Evolutionary conservation across 805 yeast genomes (phyloP), one percentile per base, ranked within the genome.

Genomic region (Starmerella roubikii): DNA sequence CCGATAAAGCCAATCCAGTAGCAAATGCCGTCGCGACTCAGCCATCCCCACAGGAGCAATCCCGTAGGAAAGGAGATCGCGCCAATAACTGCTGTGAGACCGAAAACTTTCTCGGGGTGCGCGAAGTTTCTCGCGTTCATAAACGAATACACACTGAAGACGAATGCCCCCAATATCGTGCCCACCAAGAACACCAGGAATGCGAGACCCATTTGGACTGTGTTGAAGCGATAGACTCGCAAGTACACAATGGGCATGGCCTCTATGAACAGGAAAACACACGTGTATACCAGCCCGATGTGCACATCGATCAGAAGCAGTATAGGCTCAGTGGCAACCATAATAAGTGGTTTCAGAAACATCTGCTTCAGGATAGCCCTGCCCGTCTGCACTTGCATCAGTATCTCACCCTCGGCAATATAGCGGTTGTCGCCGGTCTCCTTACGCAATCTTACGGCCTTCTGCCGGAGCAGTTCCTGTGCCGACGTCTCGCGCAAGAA

Each of bases 11-110:
- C 68, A 1, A 68, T 67, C 12, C 61, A 69, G 76, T 76, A 71
- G 51, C 64, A 71, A 30, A 71, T 57, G 17, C 39, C 38, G 39
- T 61, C 60, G 43, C 60, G 61, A 15, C 74, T 66, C 5, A 74
- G 58, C 76, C 78, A 74, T 17, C 76, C 76, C 49, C 72, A 55
- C 57, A 72, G 67, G 52, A 74, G 67, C 28, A 74, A 53, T 8
- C 78, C 78, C 20, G 62, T 51, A 2, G 74, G 68, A 29, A 70
- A 65, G 26, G 61, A 47, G 37, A 64, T 40, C 32, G 66, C 55
- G 0, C 69, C 74, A 16, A 60, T 42, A 45, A 68, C 60, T 10
- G 67, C 63, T 10, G 58, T 24, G 16, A 36, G 40, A 2, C 46
- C 49, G 30, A 49, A 49, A 21, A 47, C 42, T 12, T n/a, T 21